Conservation (phyloP, 2,329 filamentous ascomycete species). For the Paecilomyces variotii region DNA sequence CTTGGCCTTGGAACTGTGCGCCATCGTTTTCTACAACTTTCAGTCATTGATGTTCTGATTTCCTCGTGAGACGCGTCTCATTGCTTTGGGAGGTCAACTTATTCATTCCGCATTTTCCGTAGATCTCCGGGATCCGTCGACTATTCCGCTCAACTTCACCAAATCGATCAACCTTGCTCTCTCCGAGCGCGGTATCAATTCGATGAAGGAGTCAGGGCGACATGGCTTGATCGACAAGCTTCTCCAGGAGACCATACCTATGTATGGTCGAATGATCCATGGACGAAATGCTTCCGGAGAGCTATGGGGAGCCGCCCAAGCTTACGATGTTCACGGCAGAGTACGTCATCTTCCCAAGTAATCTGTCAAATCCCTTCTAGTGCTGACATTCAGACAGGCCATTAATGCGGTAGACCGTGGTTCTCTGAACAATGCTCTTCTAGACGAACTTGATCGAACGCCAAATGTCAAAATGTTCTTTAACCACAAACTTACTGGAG, state of each 20-base stretch:
- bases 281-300: conserved; percentile 55
- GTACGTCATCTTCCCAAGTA: conserved; percentile 41
- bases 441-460: conserved; percentile 74
- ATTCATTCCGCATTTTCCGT: conserved; percentile 1
- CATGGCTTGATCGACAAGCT: conserved; percentile 64
- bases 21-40: not conserved
- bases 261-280: conserved; percentile 96
- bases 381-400: conserved; percentile 42
- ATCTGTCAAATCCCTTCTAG: not conserved
- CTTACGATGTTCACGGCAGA: conserved; percentile 81
- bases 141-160: conserved; percentile 84
- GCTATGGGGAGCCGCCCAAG: conserved; percentile 70
- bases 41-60: too few relatives aligned
- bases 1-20: not conserved
- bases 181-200: conserved; percentile 87
- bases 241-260: conserved; percentile 73
- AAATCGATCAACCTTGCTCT: conserved; percentile 97
- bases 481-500: conserved; percentile 85
- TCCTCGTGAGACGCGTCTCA: not conserved
- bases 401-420: conserved; percentile 82
- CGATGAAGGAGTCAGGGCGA: conserved; percentile 64
- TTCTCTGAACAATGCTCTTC: conserved; percentile 70
- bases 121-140: conserved; percentile 83
- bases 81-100: not conserved
- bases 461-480: conserved; percentile 90